Conservation (phyloP, 768 basidiomycete genomes). For the Lactarius tabidus region DNA sequence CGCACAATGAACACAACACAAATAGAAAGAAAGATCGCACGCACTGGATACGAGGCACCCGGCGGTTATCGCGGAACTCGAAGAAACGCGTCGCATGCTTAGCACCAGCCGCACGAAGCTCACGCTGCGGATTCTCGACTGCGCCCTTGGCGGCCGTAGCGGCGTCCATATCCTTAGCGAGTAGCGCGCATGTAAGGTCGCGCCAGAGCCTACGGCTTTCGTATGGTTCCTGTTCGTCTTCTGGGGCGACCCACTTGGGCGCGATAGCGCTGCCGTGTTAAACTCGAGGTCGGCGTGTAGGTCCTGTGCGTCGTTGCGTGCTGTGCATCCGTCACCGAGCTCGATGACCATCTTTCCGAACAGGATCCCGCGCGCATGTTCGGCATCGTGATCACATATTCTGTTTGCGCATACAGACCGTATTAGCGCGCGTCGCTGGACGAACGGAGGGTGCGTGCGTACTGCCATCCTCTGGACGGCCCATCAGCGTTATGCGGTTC, state of each 20-base stretch:
- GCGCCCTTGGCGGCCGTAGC: slow-evolving; percentile 86
- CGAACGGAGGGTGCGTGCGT: too few relatives aligned
- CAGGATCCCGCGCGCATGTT: slow-evolving; percentile 85
- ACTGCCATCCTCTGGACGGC: slow-evolving; percentile 84
- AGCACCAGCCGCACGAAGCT: slow-evolving; percentile 63
- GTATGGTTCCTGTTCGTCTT: slow-evolving; percentile 82
- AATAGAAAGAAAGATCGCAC: too few relatives aligned
- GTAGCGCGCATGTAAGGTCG: slow-evolving; percentile 82
- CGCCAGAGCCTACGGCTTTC: slow-evolving; percentile 81
- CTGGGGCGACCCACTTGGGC: slow-evolving; percentile 83
- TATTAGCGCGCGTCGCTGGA: neutral
- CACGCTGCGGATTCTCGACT: slow-evolving; percentile 91
- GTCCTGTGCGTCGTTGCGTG: slow-evolving; percentile 75
- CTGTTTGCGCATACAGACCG: slow-evolving; percentile 32
- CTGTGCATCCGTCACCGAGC: slow-evolving; percentile 83
- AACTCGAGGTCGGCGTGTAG: slow-evolving; percentile 85
- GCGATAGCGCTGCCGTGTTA: slow-evolving; percentile 77
- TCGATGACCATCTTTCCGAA: slow-evolving; percentile 96
- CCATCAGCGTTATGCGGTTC: slow-evolving; percentile 80
- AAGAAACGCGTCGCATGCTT: slow-evolving; percentile 79
- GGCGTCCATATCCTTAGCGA: slow-evolving; percentile 85
- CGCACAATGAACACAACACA: too few relatives aligned
- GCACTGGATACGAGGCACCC: slow-evolving; percentile 64
- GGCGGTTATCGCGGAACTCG: slow-evolving; percentile 67
- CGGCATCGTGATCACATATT: slow-evolving; percentile 91